Conservation (phyloP, 2,329 filamentous ascomycete species). For the Cercospora zeae-maydis region DNA sequence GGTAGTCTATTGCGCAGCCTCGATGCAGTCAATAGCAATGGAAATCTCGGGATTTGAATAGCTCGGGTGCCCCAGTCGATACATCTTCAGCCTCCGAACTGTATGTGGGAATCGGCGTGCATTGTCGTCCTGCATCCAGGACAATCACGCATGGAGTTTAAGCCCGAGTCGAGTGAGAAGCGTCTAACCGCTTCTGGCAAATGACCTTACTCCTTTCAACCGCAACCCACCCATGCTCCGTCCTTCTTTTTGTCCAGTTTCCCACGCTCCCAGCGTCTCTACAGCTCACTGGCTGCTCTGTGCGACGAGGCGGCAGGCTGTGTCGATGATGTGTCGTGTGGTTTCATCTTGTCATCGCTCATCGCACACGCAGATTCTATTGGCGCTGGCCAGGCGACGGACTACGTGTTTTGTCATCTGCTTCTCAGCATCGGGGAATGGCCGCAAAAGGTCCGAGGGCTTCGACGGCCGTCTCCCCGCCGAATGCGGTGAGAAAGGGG, state of each 20-base stretch:
- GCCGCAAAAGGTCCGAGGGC: conserved; percentile 12
- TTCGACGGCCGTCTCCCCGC: neutral
- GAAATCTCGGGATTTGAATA: neutral
- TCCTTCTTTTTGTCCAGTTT: conserved; percentile 1
- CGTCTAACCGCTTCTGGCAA: neutral
- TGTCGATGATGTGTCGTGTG: neutral
- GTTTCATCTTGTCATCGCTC: neutral
- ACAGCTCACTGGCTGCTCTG: neutral
- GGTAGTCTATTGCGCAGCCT: neutral
- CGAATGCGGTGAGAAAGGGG: neutral
- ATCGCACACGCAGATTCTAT: conserved; percentile 3
- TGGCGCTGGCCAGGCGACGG: conserved; percentile 8
- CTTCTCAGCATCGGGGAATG: conserved; percentile 1
- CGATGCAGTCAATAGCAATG: neutral
- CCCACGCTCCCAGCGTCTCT: neutral
- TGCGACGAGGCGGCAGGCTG: neutral
- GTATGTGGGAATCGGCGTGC: no score
- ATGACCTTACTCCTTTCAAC: conserved; percentile 3
- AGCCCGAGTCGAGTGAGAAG: no score
- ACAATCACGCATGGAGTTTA: no score
- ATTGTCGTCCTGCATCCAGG: no score
- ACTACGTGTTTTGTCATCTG: neutral
- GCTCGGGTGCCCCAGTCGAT: neutral
- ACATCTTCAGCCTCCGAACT: neutral
- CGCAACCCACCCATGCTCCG: conserved; percentile 1